Conservation (phyloP, 345 rosid genomes). For the Stellera chamaejasme region DNA sequence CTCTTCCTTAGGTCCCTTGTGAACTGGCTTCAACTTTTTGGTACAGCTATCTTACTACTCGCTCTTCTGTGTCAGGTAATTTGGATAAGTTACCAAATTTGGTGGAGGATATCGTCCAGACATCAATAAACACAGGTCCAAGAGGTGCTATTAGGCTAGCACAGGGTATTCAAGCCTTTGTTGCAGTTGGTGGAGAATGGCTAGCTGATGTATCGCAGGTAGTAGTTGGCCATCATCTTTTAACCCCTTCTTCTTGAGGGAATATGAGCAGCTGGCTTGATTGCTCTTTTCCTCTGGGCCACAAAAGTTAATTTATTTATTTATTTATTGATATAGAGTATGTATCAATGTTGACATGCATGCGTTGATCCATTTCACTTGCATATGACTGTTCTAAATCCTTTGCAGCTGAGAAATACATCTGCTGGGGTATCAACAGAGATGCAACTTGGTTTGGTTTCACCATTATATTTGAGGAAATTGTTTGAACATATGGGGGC, state of each 20-base stretch:
- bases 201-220: conserved; percentile 79
- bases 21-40: not conserved
- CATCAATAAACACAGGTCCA: conserved; percentile 88
- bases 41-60: not conserved
- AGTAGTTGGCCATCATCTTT: not conserved
- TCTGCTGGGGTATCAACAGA: conserved; percentile 55
- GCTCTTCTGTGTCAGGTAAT: conserved; percentile 29
- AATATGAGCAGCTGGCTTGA: not conserved
- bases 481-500: conserved; percentile 98
- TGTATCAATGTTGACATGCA: not conserved
- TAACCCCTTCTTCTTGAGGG: not conserved
- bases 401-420: conserved; percentile 49
- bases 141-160: conserved; percentile 77
- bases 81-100: conserved; percentile 72
- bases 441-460: conserved; percentile 74
- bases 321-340: too few species aligned
- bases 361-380: too few species aligned
- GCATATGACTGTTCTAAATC: not conserved
- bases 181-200: conserved; percentile 93
- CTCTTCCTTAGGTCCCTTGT: not conserved
- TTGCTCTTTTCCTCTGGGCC: conserved; percentile 2
- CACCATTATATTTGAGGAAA: conserved; percentile 83
- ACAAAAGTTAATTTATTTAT: too few species aligned
- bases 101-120: conserved; percentile 81
- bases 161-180: conserved; percentile 88